These are phyloP conservation scores for Sclerospora graminicola DNA, from an alignment of 352 stramenopile species.

Conservation along the genomic window DNA sequence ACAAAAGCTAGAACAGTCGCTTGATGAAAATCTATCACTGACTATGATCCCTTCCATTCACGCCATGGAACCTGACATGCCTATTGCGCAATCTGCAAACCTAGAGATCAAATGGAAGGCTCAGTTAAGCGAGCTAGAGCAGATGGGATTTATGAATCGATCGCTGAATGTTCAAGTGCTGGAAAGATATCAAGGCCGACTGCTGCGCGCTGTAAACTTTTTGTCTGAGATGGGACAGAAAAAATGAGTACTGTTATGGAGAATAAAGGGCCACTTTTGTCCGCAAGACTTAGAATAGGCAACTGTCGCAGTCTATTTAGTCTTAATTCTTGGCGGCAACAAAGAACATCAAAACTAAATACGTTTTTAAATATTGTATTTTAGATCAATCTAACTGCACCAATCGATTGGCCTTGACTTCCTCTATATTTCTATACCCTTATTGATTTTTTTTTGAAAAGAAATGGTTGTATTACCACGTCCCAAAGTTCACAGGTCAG, in stretches of 20 bases:
- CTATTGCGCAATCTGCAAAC: slow-evolving; percentile 32
- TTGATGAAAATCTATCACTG: slow-evolving; percentile 37
- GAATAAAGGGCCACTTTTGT: too few species aligned
- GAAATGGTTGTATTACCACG: too few species aligned
- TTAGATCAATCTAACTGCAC: too few species aligned
- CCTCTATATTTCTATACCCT: too few species aligned
- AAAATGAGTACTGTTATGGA: slow-evolving; percentile 8
- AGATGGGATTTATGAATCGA: slow-evolving; percentile 65
- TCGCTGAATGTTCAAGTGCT: slow-evolving; percentile 58
- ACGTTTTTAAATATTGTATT: too few species aligned
- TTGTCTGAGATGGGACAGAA: slow-evolving; percentile 47
- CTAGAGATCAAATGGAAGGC: slow-evolving; percentile 51
- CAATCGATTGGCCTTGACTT: too few species aligned
- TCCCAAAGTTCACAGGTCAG: too few species aligned
- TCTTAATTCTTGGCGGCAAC: too few species aligned
- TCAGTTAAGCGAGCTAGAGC: slow-evolving; percentile 49
- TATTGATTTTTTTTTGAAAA: too few species aligned
- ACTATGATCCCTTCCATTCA: slow-evolving; percentile 40
- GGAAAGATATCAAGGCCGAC: slow-evolving; percentile 68
- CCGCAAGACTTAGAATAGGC: too few species aligned
- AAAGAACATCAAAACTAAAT: too few species aligned
- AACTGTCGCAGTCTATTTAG: too few species aligned
- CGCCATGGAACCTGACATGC: slow-evolving; percentile 56
- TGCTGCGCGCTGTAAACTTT: slow-evolving; percentile 78
- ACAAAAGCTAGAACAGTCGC: slow-evolving; percentile 27